These are phyloP conservation scores for Metarhizium robertsii DNA, from an alignment of 2,329 filamentous ascomycete genomes.

Conservation along the genomic window DNA sequence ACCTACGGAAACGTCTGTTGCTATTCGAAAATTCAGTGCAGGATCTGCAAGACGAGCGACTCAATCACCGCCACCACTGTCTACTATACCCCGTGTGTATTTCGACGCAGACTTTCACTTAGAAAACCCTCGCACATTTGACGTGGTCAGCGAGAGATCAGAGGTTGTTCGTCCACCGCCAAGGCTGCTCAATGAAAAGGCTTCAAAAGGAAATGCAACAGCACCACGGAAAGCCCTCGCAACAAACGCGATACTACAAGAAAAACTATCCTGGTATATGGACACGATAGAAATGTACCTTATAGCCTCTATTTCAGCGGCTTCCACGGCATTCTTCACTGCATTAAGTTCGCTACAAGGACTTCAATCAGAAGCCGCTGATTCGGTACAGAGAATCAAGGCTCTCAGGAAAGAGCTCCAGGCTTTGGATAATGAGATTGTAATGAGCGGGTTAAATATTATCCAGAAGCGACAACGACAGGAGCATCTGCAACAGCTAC, in stretches of 20 bases:
- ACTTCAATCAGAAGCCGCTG: constrained; percentile 82
- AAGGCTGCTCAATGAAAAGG: constrained; percentile 42
- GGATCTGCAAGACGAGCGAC: constrained; percentile 46
- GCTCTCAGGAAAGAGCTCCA: constrained; percentile 68
- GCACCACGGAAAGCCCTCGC: constrained; percentile 74
- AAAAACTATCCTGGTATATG: constrained; percentile 99
- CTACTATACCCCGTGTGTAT: constrained; percentile 86
- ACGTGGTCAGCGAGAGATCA: constrained; percentile 90
- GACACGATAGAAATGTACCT: constrained; percentile 97
- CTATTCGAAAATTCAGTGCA: constrained; percentile 34
- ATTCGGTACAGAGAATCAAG: constrained; percentile 83
- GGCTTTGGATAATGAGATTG: constrained; percentile 78
- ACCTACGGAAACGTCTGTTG: constrained; percentile 38
- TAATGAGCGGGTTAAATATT: constrained; percentile 73
- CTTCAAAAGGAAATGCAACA: constrained; percentile 38
- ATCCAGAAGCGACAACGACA: constrained; percentile 72
- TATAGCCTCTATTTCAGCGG: constrained; percentile 90
- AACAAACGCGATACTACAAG: constrained; percentile 93
- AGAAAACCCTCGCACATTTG: constrained; percentile 92
- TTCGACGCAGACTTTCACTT: constrained; percentile 92
- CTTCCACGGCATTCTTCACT: constrained; percentile 92
- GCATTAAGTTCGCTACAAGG: constrained; percentile 85
- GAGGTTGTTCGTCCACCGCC: constrained; percentile 72
- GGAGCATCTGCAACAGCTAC: constrained; percentile 76
- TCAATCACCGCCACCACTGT: constrained; percentile 74